These are phyloP conservation scores for Syzygium grande DNA, from an alignment of 345 rosid genomes.

Conservation along the genomic window DNA sequence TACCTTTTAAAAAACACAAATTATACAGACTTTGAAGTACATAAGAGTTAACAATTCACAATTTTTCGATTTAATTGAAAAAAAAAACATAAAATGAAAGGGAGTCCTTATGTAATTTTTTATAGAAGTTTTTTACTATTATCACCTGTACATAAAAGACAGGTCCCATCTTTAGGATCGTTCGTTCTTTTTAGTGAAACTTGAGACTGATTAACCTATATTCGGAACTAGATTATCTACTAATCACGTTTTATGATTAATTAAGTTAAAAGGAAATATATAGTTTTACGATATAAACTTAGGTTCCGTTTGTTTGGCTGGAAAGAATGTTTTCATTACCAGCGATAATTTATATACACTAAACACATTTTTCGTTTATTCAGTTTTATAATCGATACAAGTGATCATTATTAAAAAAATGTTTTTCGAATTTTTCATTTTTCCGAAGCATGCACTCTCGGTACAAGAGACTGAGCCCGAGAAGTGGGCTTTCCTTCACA, in stretches of 20 bases:
- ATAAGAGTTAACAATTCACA: not conserved
- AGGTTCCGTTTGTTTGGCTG: rapidly evolving
- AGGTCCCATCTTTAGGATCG: not conserved
- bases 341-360: rapidly evolving
- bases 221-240: not conserved
- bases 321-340: too few relatives aligned
- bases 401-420: too few relatives aligned
- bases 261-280: not conserved
- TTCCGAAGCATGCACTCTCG: too few relatives aligned
- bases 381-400: too few relatives aligned
- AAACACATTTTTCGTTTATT: too few relatives aligned
- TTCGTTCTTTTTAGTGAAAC: not conserved
- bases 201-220: not conserved
- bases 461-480: not conserved
- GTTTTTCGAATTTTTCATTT: not conserved
- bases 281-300: rapidly evolving
- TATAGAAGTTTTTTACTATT: not conserved
- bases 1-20: too few relatives aligned
- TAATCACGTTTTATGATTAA: not conserved
- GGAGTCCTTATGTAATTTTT: not conserved
- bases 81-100: not conserved
- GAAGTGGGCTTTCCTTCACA: not conserved
- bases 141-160: not conserved
- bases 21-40: too few relatives aligned
- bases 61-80: not conserved